phyloP scores from a whole-genome alignment of 495 filamentous ascomycete species.

The Aspergillus egyptiacus region DNA sequence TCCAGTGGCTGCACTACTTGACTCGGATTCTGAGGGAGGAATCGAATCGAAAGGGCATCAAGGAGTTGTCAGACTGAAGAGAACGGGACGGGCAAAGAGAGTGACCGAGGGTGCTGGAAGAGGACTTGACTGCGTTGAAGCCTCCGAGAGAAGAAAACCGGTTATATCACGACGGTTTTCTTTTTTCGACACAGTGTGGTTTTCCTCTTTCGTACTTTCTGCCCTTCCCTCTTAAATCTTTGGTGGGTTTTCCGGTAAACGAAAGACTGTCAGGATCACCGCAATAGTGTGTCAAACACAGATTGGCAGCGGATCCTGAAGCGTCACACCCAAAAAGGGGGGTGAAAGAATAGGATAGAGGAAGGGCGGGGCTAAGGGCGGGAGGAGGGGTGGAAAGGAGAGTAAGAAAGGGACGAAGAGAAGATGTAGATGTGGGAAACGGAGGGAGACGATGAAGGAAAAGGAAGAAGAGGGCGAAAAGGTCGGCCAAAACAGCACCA shows the following conservation, averaged over 20 bases:
- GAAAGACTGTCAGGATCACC: constrained; percentile 37
- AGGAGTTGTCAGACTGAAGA: constrained; percentile 13
- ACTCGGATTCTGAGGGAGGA: constrained; percentile 18
- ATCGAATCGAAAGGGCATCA: constrained; percentile 27
- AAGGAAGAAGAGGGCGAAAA: constrained; percentile 9
- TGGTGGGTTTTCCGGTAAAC: constrained; percentile 24
- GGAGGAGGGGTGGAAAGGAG: neutral
- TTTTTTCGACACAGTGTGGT: constrained; percentile 18
- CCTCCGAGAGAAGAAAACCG: constrained; percentile 1
- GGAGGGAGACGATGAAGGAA: constrained; percentile 23
- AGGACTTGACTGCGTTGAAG: constrained; percentile 2
- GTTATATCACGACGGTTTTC: constrained; percentile 6
- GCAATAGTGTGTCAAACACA: constrained; percentile 51
- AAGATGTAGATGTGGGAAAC: constrained; percentile 18
- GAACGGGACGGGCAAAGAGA: constrained; percentile 3
- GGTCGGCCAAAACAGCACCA: neutral
- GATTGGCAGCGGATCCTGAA: constrained; percentile 27
- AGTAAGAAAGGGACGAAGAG: constrained; percentile 9
- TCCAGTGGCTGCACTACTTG: constrained; percentile 46
- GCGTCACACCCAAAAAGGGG: constrained; percentile 22
- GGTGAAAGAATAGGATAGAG: constrained; percentile 21
- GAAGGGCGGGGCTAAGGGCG: constrained; percentile 12
- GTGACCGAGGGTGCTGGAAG: constrained; percentile 12
- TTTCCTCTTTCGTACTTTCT: constrained; percentile 3
- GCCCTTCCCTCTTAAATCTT: constrained; percentile 10